Base-by-base conservation (phyloP, 1,284 basidiomycete species). In the Puccinia triticina region DNA sequence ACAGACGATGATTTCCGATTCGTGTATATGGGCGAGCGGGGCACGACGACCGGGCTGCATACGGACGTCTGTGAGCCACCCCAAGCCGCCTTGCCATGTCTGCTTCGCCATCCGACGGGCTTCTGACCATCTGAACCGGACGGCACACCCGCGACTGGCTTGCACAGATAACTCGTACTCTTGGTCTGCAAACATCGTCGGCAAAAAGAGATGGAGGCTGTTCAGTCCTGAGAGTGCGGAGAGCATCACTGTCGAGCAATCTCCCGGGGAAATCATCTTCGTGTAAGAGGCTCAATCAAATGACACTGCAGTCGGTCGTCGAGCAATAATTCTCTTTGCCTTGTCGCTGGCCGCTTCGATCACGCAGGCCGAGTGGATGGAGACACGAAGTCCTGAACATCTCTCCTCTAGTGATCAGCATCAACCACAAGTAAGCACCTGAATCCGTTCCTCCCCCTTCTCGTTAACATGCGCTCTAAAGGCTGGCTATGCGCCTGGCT, bases 131-230 rank as follows among this genome's bases (percentile, higher is more conserved):
- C 18, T 43, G 1, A 43, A 23, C 55, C 18, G 43, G 77, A 37
- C 1, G 12, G 21, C 23, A 32, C 21, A 32, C 21, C 10, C 29
- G 18, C 37, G n/a, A n/a, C 43, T 12, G 14, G 21, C 29, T 46
- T 43, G 16, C 16, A 7, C 59, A 84, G 86, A 90, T 85, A 88
- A 87, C 4, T 89, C 88, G 18, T 90, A 90, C 84, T 90, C 89
- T 23, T 90, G 90, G 89, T 89, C 89, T 7, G 89, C 89, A 2
- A 90, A 91, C 84, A 85, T 90, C 7, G 86, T 88, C 23, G 90
- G 90, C 0, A 84, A 88, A 10, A 91, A 91, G 84, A 80, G 87
- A 10, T 91, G 90, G 90, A 88, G 88, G 85, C 84, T 91, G 4
- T 89, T 90, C 82, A 88, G 89, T 10, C 90, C 90, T 0, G 84